phyloP scores from a whole-genome alignment of 495 filamentous ascomycete genomes.

The Mytilinidion resinicola region DNA sequence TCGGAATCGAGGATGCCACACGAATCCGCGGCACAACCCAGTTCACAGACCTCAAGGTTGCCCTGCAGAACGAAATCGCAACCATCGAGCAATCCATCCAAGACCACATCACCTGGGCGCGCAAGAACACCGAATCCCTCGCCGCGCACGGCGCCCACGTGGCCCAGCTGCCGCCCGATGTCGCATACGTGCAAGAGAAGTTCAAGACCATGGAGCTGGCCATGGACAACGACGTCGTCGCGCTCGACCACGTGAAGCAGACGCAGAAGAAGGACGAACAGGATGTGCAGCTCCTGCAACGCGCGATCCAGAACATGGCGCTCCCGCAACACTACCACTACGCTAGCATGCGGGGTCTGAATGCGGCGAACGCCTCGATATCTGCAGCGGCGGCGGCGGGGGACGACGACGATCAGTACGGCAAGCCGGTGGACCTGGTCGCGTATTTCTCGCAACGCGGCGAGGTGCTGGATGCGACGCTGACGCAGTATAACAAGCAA shows the following conservation, averaged over 20 bases:
- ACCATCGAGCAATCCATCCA: conserved; percentile 67
- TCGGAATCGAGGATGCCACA: conserved; percentile 61
- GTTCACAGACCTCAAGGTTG: conserved; percentile 79
- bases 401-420: conserved; percentile 48
- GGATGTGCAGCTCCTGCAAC: conserved; percentile 67
- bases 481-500: conserved; percentile 60
- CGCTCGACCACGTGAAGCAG: conserved; percentile 59
- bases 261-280: conserved; percentile 61
- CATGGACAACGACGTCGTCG: conserved; percentile 63
- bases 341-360: conserved; percentile 14
- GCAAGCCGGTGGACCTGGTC: conserved; percentile 53
- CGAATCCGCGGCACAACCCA: conserved; percentile 79
- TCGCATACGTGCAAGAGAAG: conserved; percentile 65
- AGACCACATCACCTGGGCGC: conserved; percentile 54
- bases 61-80: conserved; percentile 70
- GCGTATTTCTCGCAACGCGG: conserved; percentile 68
- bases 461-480: conserved; percentile 62
- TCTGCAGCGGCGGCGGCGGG: neutral
- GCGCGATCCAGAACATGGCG: conserved; percentile 48
- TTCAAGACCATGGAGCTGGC: conserved; percentile 67
- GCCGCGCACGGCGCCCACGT: conserved; percentile 61
- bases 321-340: conserved; percentile 55
- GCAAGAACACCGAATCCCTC: conserved; percentile 54
- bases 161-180: conserved; percentile 61
- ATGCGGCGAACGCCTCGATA: conserved; percentile 5